These are phyloP conservation scores for Ochromonas danica DNA, from an alignment of 108 stramenopile genomes.

Conservation along the genomic window DNA sequence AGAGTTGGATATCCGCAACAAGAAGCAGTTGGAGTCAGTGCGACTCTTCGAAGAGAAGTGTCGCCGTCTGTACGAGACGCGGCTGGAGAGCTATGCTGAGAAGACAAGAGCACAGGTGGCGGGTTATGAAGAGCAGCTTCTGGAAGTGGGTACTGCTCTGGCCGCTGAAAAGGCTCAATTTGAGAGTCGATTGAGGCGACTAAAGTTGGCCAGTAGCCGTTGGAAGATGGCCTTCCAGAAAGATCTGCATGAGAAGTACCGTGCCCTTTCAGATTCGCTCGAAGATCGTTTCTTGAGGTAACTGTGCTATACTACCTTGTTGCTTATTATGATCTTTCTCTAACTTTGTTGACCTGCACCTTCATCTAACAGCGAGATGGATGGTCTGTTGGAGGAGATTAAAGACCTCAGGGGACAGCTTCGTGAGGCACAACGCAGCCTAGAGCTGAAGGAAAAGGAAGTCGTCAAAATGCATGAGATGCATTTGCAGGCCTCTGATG, in stretches of 20 bases:
- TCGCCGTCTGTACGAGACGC: slow-evolving; percentile 26
- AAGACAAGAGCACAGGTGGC: slow-evolving; percentile 14
- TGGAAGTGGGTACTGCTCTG: slow-evolving; percentile 19
- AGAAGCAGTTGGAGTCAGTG: slow-evolving; percentile 6
- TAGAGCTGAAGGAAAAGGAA: slow-evolving; percentile 1
- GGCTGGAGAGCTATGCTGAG: slow-evolving; percentile 9
- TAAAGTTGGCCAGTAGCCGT: slow-evolving; percentile 28
- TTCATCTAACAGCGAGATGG: background rate
- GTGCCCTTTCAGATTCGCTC: background rate
- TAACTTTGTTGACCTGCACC: background rate
- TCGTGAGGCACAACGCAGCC: background rate
- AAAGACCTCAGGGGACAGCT: background rate
- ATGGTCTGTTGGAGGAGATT: background rate
- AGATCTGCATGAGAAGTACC: slow-evolving; percentile 19
- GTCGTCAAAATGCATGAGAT: slow-evolving; percentile 21
- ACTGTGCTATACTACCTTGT: background rate
- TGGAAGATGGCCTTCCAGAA: slow-evolving; percentile 22
- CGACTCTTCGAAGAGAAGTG: slow-evolving; percentile 31
- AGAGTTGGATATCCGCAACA: slow-evolving; percentile 20
- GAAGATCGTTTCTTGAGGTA: slow-evolving; percentile 3
- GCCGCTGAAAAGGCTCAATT: slow-evolving; percentile 27
- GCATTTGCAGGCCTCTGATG: no score
- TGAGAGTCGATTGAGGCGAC: slow-evolving; percentile 1
- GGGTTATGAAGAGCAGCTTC: slow-evolving; percentile 27
- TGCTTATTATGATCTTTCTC: background rate